Base-by-base conservation (phyloP, 805 yeast genomes). In the Ogataea trehalophila region DNA sequence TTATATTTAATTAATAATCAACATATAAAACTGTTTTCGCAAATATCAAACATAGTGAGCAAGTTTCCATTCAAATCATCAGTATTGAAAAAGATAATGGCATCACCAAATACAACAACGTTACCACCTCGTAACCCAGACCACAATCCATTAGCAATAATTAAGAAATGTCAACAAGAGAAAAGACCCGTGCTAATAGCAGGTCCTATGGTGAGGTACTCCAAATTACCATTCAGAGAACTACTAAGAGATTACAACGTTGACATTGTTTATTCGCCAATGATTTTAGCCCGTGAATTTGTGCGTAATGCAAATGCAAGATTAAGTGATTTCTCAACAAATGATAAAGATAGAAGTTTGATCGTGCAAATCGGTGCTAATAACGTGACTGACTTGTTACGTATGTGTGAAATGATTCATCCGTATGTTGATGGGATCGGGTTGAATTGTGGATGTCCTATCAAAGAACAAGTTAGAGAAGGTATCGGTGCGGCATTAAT, bases 131-230 rank as follows among this genome's bases (percentile, higher is more conserved):
- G 82, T 50, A 63, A 69, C 41, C 71, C 75, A 16, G 61, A 68
- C 33, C 74, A 78, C 63, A 77, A 77, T 54, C 86, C 87, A 14
- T 56, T 81, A 17, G 63, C 69, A 38, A 76, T 82, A 15, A 71
- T 82, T 11, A 67, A 70, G 45, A 66, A 74, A 48, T 70, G 84
- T 60, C 62, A 67, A 53, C 45, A 56, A 2, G 77, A 75, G 50
- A 70, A 71, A 4, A 66, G 84, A 49, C 83, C 85, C 0, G 88
- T 78, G 1, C 76, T 74, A 39, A 74, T 86, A 11, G 83, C 87
- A 1, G 99, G 98, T 0, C 99, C 99, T 5, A 94, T 94, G 99
- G 99, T 94, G 1, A 72, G 99, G 44, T 94, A 94, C 71, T 88
- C 96, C 1, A 92, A 94, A 65, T 75, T 94, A 39, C 97, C 98